A percentile compares a stretch with the other conserved stretches of the same genome.
Evolutionary conservation across 2,329 filamentous ascomycete species (phyloP).

Genomic region (Trichophyton rubrum): DNA sequence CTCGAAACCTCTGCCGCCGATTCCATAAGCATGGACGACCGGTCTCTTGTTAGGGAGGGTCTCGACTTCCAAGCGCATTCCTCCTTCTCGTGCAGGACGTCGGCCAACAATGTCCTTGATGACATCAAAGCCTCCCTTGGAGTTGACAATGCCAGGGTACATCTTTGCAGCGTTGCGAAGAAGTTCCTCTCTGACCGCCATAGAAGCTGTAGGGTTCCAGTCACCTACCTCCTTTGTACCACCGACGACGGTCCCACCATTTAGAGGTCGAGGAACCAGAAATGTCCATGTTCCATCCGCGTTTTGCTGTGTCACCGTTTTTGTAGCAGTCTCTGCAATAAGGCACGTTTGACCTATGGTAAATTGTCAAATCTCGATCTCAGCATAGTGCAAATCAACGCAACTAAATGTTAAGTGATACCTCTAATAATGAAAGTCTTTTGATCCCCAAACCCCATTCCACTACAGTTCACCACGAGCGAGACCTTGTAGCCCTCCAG

Average conservation of each 20-base stretch:
- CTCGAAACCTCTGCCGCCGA: constrained; percentile 50
- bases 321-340: constrained; percentile 32
- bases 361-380: background rate
- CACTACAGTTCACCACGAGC: constrained; percentile 36
- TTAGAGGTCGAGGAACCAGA: constrained; percentile 47
- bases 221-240: constrained; percentile 52
- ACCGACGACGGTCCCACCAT: constrained; percentile 53
- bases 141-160: constrained; percentile 30
- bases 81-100: constrained; percentile 34
- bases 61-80: constrained; percentile 44
- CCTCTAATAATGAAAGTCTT: constrained; percentile 34
- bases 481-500: constrained; percentile 21
- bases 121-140: constrained; percentile 29
- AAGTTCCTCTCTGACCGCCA: constrained; percentile 36
- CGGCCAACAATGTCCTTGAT: constrained; percentile 37
- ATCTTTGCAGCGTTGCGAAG: constrained; percentile 32
- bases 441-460: constrained; percentile 32
- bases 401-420: constrained; percentile 11
- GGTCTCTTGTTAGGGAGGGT: constrained; percentile 18
- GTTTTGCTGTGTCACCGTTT: constrained; percentile 48
- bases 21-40: constrained; percentile 46
- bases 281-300: constrained; percentile 52
- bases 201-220: constrained; percentile 41
- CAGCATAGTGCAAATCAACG: too few species aligned
- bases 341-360: constrained; percentile 36